phyloP scores from a whole-genome alignment of 2,329 filamentous ascomycete species.

The Colletotrichum horii region DNA sequence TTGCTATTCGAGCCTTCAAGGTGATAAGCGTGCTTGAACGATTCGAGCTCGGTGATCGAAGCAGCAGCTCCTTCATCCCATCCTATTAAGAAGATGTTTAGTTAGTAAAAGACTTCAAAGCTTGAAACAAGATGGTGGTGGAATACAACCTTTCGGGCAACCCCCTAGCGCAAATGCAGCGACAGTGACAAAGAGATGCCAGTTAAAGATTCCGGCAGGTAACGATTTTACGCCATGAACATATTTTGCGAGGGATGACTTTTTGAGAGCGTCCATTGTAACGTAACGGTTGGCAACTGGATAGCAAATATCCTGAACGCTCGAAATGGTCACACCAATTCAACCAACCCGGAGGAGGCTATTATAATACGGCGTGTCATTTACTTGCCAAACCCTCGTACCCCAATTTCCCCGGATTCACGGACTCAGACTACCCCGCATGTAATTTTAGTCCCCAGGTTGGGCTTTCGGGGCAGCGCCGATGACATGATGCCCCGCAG shows the following conservation, averaged over 20 bases:
- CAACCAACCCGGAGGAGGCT: neutral
- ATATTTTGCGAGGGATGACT: constrained; percentile 16
- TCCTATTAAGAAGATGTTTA: constrained; percentile 21
- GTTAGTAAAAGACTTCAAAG: neutral
- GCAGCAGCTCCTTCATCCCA: constrained; percentile 39
- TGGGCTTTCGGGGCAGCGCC: neutral
- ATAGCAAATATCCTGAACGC: neutral
- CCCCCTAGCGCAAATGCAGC: constrained; percentile 22
- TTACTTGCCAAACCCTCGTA: neutral
- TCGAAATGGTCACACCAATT: neutral
- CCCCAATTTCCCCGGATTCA: neutral
- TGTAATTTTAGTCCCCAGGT: neutral
- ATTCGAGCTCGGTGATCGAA: constrained; percentile 39
- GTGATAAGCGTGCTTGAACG: constrained; percentile 30
- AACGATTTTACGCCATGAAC: constrained; percentile 12
- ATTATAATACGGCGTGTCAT: neutral
- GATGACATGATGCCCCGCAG: neutral
- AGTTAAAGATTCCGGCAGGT: constrained; percentile 19
- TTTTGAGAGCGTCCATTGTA: neutral
- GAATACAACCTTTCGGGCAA: constrained; percentile 1
- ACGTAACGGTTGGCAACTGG: neutral
- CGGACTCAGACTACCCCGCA: neutral
- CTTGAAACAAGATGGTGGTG: neutral
- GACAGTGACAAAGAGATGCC: constrained; percentile 16
- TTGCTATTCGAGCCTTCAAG: constrained; percentile 28